Conservation (phyloP, 768 basidiomycete genomes). For the Serendipita sp. region DNA sequence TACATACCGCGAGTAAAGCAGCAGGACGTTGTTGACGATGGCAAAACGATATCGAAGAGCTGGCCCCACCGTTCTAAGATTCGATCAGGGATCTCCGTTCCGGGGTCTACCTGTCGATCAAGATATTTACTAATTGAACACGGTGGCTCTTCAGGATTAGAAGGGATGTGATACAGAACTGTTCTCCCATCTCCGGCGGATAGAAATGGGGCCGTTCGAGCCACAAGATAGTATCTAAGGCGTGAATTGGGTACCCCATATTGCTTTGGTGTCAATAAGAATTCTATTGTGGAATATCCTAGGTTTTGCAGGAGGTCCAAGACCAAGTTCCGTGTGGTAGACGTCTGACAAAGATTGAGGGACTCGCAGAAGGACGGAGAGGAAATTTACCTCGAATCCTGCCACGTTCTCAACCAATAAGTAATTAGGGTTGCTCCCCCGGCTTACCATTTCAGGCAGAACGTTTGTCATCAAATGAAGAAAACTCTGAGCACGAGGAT, state of each 20-base stretch:
- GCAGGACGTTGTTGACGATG: constrained; percentile 45
- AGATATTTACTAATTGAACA: constrained; percentile 9
- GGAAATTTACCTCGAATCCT: constrained; percentile 50
- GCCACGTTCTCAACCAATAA: constrained; percentile 69
- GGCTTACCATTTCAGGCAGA: constrained; percentile 38
- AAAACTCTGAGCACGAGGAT: constrained; percentile 64
- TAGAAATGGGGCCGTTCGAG: constrained; percentile 32
- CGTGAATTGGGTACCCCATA: constrained; percentile 73
- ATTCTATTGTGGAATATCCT: constrained; percentile 43
- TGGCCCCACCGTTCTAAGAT: constrained; percentile 60
- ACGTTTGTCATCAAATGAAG: constrained; percentile 49
- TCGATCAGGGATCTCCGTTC: constrained; percentile 35
- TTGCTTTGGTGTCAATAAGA: constrained; percentile 59
- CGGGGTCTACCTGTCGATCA: background rate
- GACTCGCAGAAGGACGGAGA: background rate
- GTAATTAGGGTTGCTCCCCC: constrained; percentile 34
- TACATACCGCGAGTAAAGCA: constrained; percentile 69
- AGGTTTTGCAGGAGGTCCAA: constrained; percentile 34
- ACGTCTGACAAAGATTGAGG: constrained; percentile 29
- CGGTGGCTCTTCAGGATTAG: constrained; percentile 34
- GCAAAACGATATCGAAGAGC: constrained; percentile 63
- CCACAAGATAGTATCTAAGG: constrained; percentile 63
- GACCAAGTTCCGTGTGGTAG: constrained; percentile 44
- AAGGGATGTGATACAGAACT: constrained; percentile 16
- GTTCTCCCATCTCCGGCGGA: constrained; percentile 8